Percentiles rank a stretch among this genome's conserved stretches.
phyloP scores from a whole-genome alignment of 257 asterid species.

The Cynanchum wilfordii region DNA sequence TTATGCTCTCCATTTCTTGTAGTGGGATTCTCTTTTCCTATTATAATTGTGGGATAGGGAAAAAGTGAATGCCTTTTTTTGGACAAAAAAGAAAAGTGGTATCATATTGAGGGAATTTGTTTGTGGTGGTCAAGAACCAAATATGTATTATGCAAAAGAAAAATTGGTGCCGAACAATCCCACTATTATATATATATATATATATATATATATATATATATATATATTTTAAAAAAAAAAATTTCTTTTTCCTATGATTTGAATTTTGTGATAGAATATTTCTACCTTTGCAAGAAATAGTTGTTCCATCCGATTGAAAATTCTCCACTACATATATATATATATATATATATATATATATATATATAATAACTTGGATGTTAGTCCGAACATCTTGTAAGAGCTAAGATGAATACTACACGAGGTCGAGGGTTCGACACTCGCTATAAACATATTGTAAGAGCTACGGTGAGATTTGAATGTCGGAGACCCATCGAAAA shows the following conservation, averaged over 20 bases:
- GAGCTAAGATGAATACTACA: too few species aligned
- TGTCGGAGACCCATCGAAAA: too few species aligned
- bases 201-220: too few species aligned
- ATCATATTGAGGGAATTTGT: background rate
- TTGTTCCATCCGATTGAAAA: background rate
- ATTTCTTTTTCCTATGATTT: background rate
- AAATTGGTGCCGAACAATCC: background rate
- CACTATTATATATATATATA: too few species aligned
- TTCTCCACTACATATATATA: background rate
- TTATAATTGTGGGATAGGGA: constrained; percentile 1
- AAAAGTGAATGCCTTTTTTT: constrained; percentile 1
- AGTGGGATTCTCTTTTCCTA: constrained; percentile 1
- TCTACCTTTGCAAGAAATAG: background rate
- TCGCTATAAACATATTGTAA: too few species aligned
- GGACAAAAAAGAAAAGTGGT: background rate
- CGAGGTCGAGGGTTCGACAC: too few species aligned
- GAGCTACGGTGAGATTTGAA: too few species aligned
- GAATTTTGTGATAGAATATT: background rate
- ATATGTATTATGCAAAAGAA: background rate
- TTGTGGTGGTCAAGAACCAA: background rate
- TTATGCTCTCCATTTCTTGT: background rate
- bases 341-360: too few species aligned
- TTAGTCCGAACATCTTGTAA: too few species aligned
- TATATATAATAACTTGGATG: too few species aligned
- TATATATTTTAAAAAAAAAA: too few species aligned